phyloP scores from a whole-genome alignment of 2,329 filamentous ascomycete species.

The Pseudogymnoascus sp. region DNA sequence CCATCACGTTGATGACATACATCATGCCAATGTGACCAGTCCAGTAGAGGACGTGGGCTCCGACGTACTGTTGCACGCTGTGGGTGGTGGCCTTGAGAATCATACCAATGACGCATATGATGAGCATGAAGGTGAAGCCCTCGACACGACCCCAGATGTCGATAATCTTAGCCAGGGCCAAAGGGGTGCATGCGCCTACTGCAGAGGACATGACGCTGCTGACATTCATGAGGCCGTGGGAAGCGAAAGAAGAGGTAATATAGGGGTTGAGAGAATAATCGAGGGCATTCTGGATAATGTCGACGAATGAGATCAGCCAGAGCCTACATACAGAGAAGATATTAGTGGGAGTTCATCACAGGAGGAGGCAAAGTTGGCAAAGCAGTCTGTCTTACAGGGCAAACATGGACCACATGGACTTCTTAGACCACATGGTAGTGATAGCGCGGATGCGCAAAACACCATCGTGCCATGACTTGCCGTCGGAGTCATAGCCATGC shows the following conservation, averaged over 20 bases:
- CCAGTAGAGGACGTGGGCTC: constrained; percentile 53
- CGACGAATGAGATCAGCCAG: constrained; percentile 10
- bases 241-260: neutral
- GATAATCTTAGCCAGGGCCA: constrained; percentile 41
- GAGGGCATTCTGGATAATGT: constrained; percentile 9
- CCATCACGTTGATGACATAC: constrained; percentile 38
- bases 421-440: constrained; percentile 3
- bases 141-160: constrained; percentile 43
- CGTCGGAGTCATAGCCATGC: neutral
- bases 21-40: constrained; percentile 33
- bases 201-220: constrained; percentile 24
- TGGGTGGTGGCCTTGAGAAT: constrained; percentile 58
- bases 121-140: constrained; percentile 36
- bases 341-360: neutral
- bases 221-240: constrained; percentile 4
- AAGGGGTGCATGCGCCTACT: constrained; percentile 27
- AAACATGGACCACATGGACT: neutral
- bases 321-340: neutral
- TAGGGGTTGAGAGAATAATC: constrained; percentile 2
- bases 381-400: neutral
- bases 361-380: neutral
- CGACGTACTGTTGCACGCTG: constrained; percentile 52
- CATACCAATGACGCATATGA: constrained; percentile 40
- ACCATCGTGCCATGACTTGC: constrained; percentile 10
- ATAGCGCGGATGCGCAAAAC: constrained; percentile 4